Evolutionary conservation across 2,329 filamentous ascomycete species (phyloP).

Genomic region (Boeremia exigua): DNA sequence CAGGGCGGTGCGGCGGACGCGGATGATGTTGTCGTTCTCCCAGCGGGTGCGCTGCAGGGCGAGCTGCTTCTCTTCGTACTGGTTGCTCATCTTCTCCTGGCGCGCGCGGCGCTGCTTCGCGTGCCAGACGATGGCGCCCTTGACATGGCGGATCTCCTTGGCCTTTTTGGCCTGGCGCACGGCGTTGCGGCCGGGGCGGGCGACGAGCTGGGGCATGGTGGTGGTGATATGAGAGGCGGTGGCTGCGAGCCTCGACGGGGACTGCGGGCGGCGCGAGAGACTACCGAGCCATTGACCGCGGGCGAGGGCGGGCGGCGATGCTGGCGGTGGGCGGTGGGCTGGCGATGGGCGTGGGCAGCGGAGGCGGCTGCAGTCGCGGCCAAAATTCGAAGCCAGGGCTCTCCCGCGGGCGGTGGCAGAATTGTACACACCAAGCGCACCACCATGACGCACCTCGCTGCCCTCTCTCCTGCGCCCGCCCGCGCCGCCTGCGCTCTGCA

Average conservation of each 20-base stretch:
- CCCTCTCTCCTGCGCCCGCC: not conserved
- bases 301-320: not conserved
- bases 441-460: constrained; percentile 13
- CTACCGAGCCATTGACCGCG: constrained; percentile 36
- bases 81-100: constrained; percentile 31
- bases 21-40: constrained; percentile 31
- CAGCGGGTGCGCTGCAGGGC: constrained; percentile 27
- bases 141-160: constrained; percentile 52
- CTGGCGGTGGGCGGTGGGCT: not conserved
- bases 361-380: not conserved
- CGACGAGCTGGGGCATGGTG: constrained; percentile 44
- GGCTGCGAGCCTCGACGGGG: no score
- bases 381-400: constrained; percentile 1
- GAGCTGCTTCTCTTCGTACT: constrained; percentile 39
- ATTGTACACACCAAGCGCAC: constrained; percentile 1
- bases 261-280: no score
- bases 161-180: constrained; percentile 39
- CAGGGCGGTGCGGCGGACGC: constrained; percentile 56
- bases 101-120: constrained; percentile 35
- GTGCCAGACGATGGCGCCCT: constrained; percentile 43
- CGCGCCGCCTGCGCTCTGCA: constrained; percentile 18
- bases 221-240: constrained; percentile 59
- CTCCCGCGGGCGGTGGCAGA: constrained; percentile 29
- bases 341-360: not conserved
- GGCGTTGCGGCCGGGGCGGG: constrained; percentile 31